phyloP scores from a whole-genome alignment of 164 flowering plant genomes.

The Macadamia tetraphylla region DNA sequence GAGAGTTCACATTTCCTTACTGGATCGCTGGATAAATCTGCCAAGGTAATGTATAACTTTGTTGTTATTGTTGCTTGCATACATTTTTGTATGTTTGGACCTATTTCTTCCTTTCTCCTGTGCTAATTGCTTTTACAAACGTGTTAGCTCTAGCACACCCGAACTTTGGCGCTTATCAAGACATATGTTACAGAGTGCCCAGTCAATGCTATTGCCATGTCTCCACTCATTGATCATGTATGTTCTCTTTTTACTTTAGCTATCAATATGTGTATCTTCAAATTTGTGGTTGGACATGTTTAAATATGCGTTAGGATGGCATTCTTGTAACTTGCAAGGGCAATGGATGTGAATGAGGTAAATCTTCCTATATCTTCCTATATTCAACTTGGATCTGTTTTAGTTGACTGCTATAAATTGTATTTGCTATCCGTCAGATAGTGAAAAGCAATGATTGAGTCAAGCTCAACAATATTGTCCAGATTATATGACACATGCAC shows the following conservation, averaged over 20 bases:
- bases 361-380: too few relatives aligned
- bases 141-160: slow-evolving; percentile 81
- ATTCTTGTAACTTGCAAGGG: too few relatives aligned
- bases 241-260: slow-evolving; percentile 4
- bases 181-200: slow-evolving; percentile 86
- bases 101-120: neutral
- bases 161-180: slow-evolving; percentile 78
- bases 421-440: too few relatives aligned
- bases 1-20: slow-evolving; percentile 87
- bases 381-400: too few relatives aligned
- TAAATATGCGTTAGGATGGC: too few relatives aligned
- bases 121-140: slow-evolving; percentile 10
- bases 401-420: too few relatives aligned
- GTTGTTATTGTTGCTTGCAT: neutral
- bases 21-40: slow-evolving; percentile 87
- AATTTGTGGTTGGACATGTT: too few relatives aligned
- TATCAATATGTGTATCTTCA: too few relatives aligned
- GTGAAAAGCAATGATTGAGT: too few relatives aligned
- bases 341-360: too few relatives aligned
- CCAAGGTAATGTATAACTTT: slow-evolving; percentile 44
- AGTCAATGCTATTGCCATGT: slow-evolving; percentile 90
- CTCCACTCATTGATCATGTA: slow-evolving; percentile 94
- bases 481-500: too few relatives aligned
- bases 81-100: neutral
- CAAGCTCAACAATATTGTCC: too few relatives aligned